phyloP scores from a whole-genome alignment of 106 monocot genomes.

The Xerophyta viscosa region DNA sequence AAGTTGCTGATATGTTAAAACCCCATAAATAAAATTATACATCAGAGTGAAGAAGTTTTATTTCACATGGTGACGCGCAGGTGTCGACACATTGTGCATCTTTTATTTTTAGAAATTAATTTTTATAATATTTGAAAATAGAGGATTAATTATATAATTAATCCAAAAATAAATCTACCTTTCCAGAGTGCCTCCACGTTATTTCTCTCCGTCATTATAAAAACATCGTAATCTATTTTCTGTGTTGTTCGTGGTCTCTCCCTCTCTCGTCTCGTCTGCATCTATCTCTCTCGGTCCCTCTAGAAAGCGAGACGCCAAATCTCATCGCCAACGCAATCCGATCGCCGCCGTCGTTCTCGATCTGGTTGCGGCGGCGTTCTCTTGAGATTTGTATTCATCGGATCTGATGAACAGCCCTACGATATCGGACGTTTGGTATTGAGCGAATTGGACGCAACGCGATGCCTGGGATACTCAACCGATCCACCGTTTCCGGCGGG shows the following conservation, averaged over 20 bases:
- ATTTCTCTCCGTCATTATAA: background rate
- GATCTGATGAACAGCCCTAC: slow-evolving; percentile 13
- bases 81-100: too few species aligned
- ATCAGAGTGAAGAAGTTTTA: too few species aligned
- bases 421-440: background rate
- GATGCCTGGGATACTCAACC: background rate
- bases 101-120: too few species aligned
- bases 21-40: too few species aligned
- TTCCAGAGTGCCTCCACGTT: background rate
- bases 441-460: slow-evolving; percentile 2
- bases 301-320: background rate
- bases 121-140: too few species aligned
- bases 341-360: background rate
- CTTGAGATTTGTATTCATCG: background rate
- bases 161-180: too few species aligned
- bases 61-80: too few species aligned
- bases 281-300: background rate
- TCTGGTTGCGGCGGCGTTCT: background rate
- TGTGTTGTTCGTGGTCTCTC: too few species aligned
- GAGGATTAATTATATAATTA: too few species aligned
- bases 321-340: background rate
- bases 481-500: background rate
- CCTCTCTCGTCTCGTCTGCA: background rate
- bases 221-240: too few species aligned
- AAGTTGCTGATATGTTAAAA: too few species aligned